These are phyloP conservation scores for Flaveria robusta DNA, from an alignment of 129 eudicot genomes.

Conservation along the genomic window DNA sequence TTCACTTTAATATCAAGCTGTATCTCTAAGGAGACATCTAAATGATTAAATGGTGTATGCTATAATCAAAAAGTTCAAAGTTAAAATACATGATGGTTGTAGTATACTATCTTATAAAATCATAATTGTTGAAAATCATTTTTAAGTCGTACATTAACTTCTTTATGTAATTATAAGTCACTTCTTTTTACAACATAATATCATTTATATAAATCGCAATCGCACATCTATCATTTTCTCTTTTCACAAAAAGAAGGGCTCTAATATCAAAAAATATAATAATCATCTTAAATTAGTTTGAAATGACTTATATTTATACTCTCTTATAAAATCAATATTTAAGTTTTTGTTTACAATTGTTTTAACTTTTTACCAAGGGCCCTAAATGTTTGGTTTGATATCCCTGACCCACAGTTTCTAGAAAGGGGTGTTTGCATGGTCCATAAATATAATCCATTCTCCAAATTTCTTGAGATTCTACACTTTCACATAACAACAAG, in stretches of 20 bases:
- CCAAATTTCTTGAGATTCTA: constrained; percentile 19
- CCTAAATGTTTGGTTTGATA: not conserved
- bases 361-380: not conserved
- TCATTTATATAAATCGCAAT: too few species aligned
- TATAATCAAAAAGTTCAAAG: too few species aligned
- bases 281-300: not conserved
- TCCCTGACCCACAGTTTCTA: not conserved
- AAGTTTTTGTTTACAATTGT: not conserved
- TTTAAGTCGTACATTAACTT: too few species aligned
- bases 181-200: too few species aligned
- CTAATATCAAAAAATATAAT: not conserved
- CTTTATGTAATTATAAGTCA: too few species aligned
- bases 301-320: not conserved
- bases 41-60: too few species aligned
- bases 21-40: too few species aligned
- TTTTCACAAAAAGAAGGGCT: not conserved
- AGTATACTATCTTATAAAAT: too few species aligned
- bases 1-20: too few species aligned
- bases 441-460: constrained; percentile 2
- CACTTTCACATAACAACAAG: not conserved
- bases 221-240: not conserved
- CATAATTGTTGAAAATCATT: too few species aligned
- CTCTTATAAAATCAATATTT: not conserved
- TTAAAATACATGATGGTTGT: too few species aligned
- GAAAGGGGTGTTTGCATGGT: not conserved